Percentiles rank a stretch among this genome's conserved stretches.
These are phyloP conservation scores for Bisporella sp. DNA, from an alignment of 2,329 filamentous ascomycete species.

Conservation along the genomic window DNA sequence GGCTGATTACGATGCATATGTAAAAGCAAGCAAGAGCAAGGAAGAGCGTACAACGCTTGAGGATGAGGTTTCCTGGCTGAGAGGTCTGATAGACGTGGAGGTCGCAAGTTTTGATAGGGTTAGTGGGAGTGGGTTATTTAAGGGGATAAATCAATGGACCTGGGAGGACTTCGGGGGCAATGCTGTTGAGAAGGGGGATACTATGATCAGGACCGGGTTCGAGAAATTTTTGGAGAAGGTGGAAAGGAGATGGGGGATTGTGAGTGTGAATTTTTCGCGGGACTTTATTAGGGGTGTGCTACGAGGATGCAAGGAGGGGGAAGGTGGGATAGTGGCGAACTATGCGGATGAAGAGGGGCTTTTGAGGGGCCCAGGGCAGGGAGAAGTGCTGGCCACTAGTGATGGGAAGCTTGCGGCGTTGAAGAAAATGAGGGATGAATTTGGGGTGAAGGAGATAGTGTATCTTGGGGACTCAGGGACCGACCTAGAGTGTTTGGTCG, in stretches of 20 bases:
- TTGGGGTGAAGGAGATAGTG: constrained; percentile 2
- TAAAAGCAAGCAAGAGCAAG: constrained; percentile 8
- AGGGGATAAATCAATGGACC: constrained; percentile 9
- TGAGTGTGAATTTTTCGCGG: constrained; percentile 21
- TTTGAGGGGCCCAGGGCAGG: constrained; percentile 7
- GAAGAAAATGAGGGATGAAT: constrained; percentile 9
- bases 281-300: constrained; percentile 20
- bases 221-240: constrained; percentile 10
- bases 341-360: constrained; percentile 11
- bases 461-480: constrained; percentile 27
- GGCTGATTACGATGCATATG: constrained; percentile 12
- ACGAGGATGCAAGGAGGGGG: neutral
- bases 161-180: constrained; percentile 13
- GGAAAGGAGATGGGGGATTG: constrained; percentile 15
- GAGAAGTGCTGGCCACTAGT: constrained; percentile 14
- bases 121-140: constrained; percentile 19
- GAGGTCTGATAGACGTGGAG: constrained; percentile 18
- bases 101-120: constrained; percentile 19
- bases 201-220: constrained; percentile 16
- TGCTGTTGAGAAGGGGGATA: constrained; percentile 9
- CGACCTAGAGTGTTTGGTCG: constrained; percentile 24
- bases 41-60: constrained; percentile 11
- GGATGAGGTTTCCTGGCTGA: constrained; percentile 15
- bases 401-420: constrained; percentile 19
- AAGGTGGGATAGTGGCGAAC: constrained; percentile 16